Conservation (phyloP, 2,329 filamentous ascomycete genomes). For the Aspergillus sp. region DNA sequence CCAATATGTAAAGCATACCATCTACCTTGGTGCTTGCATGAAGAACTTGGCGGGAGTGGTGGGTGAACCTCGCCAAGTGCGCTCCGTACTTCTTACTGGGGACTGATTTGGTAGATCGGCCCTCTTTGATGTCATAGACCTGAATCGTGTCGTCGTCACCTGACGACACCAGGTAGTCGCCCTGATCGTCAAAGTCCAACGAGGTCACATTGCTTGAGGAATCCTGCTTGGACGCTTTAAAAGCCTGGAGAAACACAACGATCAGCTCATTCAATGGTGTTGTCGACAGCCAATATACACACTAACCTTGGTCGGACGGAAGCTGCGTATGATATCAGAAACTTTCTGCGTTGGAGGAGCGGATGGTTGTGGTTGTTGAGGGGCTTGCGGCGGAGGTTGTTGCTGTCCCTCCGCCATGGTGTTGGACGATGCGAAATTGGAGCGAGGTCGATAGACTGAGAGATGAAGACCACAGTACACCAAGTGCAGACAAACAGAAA, state of each 20-base stretch:
- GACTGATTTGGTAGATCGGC: slow-evolving; percentile 82
- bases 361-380: slow-evolving; percentile 23
- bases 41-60: slow-evolving; percentile 85
- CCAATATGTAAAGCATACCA: slow-evolving; percentile 48
- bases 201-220: slow-evolving; percentile 69
- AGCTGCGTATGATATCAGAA: slow-evolving; percentile 73
- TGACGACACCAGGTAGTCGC: slow-evolving; percentile 86
- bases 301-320: slow-evolving; percentile 74
- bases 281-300: neutral
- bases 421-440: neutral
- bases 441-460: no score
- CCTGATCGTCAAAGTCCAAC: slow-evolving; percentile 93
- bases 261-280: slow-evolving; percentile 3
- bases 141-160: slow-evolving; percentile 94
- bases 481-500: no score
- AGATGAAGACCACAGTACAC: no score
- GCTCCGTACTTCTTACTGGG: slow-evolving; percentile 97
- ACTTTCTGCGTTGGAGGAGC: slow-evolving; percentile 60
- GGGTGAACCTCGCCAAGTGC: slow-evolving; percentile 90
- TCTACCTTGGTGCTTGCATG: slow-evolving; percentile 97
- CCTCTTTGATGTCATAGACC: slow-evolving; percentile 90
- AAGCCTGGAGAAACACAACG: slow-evolving; percentile 24
- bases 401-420: slow-evolving; percentile 31
- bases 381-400: slow-evolving; percentile 20
- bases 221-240: slow-evolving; percentile 38